Percentiles rank a stretch among this genome's conserved stretches.
Evolutionary conservation across 306 rosid species (phyloP).

Genomic region (cucumber (Cucumis sativus)): Cucumber_9930_V3 NC_026661.2:3014001-3014500

Average conservation of each 20-base stretch:
- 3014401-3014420: background rate
- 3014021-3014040: conserved; percentile 25
- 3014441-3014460: background rate
- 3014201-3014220: too few species aligned
- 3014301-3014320: too few species aligned
- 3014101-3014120: background rate
- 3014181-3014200: background rate
- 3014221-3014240: too few species aligned
- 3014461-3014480: background rate
- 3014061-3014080: background rate
- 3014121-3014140: background rate
- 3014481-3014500: background rate
- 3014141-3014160: background rate
- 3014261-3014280: too few species aligned
- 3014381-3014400: background rate
- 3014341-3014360: too few species aligned
- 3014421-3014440: background rate
- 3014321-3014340: too few species aligned
- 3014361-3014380: background rate
- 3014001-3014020: conserved; percentile 91
- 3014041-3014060: background rate
- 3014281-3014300: too few species aligned
- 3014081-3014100: background rate
- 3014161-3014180: background rate
- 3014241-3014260: too few species aligned